Base-by-base conservation (phyloP, 306 rosid species). In the Prunus armeniaca region DNA sequence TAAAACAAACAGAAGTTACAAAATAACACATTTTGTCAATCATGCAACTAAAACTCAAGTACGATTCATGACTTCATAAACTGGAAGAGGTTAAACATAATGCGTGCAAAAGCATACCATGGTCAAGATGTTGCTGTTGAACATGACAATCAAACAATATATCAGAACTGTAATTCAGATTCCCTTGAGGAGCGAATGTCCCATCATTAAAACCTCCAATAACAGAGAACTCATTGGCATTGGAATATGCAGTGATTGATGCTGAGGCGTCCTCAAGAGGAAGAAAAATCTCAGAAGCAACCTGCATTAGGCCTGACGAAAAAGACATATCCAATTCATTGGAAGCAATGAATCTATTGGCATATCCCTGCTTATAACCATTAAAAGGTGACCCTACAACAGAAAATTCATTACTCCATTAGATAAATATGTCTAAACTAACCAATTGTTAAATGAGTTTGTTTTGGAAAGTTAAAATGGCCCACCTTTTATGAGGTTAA, bases 51-150 rank as follows among this genome's bases (percentile, higher is more conserved):
- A 10, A 46, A 18, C 18, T 67, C 49, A 66, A 12, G 3, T 46
- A 69, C 24, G 45, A 30, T 14, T 47, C 45, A 74, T 2, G 18
- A n/a, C 67, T 41, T 50, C 18, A 83, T 28, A 79, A 45, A 38
- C 45, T 12, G 27, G 49, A 71, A 54, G 65, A 76, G 72, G 45
- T 30, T 54, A 60, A 9, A 15, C 52, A 43, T 41, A 15, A 65
- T 60, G 64, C 13, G 43, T 19, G 4, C 10, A 18, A 19, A 25
- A 41, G 52, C 77, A 52, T 82, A 86, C 89, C 50, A 47, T 75
- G 56, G 65, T 75, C 60, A 68, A 63, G 47, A 27, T 72, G 72
- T 47, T 76, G 86, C 75, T 61, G 79, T 67, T 76, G 84, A 41
- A 56, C 78, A 43, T 17, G 43, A 65, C 66, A 76, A 69, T 63